Evolutionary conservation across 495 filamentous ascomycete species (phyloP), one percentile per base, ranked within the genome.

Genomic region (Penicillium ochrochloron): DNA sequence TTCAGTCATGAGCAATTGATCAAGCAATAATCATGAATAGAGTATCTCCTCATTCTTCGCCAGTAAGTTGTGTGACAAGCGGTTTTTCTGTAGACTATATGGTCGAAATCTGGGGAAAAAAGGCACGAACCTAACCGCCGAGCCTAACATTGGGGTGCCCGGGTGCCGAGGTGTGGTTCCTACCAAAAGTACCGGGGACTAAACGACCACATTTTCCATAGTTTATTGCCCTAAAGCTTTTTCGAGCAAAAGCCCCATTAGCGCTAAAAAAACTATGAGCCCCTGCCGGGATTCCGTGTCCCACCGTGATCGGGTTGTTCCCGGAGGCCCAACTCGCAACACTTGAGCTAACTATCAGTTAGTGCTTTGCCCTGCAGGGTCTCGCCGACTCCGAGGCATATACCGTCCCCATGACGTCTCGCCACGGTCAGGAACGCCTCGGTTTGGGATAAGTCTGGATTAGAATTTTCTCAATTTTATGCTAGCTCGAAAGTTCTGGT

Each of bases 271-370:
- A 12, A 39, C 29, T 27, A 14, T 8, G 34, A 25, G 39, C 39
- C 66, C 59, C 48, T 59, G 46, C 42, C 27, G 59, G 48, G 34
- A 41, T 59, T 60, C 57, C 61, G 60, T 52, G 61, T 29, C 53
- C 67, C 64, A 69, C 67, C 37, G 17, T 54, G 46, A 29, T 42
- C 60, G 57, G 67, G 60, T 50, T 54, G 46, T 55, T 65, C 39
- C 61, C 66, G 56, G 37, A 53, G 39, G 53, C 29, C 29, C 15
- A 56, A 37, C 17, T 52, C 48, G 59, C 15, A 56, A 37, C 17
- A 41, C 48, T 17, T 17, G 17, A 42, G n/a, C 17, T 25, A 23
- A 46, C 44, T 48, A 21, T 41, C n/a, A 42, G 39, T 42, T 48
- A 34, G 53, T 34, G 31, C 21, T 37, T 37, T 21, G 44, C 37